Base-by-base conservation (phyloP, 1,284 basidiomycete species). In the Cryptococcus floricola region DNA sequence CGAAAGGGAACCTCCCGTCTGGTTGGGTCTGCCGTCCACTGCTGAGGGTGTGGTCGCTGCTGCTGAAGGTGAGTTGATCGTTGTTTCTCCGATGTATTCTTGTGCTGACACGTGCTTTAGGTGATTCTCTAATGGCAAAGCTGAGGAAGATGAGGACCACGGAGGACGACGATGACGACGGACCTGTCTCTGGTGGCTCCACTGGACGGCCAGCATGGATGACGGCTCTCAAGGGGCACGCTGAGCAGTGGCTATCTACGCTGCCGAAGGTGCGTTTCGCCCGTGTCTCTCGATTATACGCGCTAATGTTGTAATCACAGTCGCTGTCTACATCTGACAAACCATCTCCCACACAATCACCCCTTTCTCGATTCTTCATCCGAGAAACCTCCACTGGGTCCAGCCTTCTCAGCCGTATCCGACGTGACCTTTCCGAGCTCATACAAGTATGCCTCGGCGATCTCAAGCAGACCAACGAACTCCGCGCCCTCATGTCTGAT, bases 401-500 rank as follows among this genome's bases (percentile, higher is more conserved):
- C 62, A 88, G 83, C 64, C 81, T 97, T 7, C 81, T 96, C 14
- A 78, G 79, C 13, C 85, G 87, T 59, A 87, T 97, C 57, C 82
- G 85, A 57, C 84, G 81, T 69, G 94, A 96, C 70, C 82, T 97
- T 25, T 77, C 79, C 13, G 87, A 91, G 63, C 84, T 96, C 34
- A 83, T 87, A 61, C 84, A 85, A 67, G 90, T 95, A 45, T 94
- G 91, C 76, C 82, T 85, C 62, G 93, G 92, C 54, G 83, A 83
- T 62, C 78, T 91, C 56, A 96, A 95, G 80, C 94, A 95, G 77
- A 96, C 93, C 1, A 97, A 96, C 73, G 91, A 95, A 69, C 80
- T 95, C 28, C 87, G 93, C 41, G 85, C 83, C 4, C 80, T 96
- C 39, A 87, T 95, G 84, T 89, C 88, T 64, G 84, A 87, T 43